A percentile compares a stretch with the other conserved stretches of the same genome.
These are phyloP conservation scores for Saprolegnia parasitica DNA, from an alignment of 352 stramenopile species.

Conservation along the genomic window DNA sequence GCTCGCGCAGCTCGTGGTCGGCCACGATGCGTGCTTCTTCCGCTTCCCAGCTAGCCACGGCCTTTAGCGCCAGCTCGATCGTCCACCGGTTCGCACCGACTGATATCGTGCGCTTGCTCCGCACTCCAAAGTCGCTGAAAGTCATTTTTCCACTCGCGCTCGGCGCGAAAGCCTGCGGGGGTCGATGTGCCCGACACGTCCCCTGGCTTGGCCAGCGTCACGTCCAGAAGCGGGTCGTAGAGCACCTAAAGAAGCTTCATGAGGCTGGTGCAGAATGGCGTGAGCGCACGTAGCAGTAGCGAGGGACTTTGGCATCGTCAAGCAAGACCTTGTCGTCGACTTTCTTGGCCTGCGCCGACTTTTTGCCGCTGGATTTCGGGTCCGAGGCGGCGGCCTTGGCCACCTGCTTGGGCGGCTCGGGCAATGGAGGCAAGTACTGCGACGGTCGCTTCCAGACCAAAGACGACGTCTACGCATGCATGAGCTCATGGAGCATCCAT, in stretches of 20 bases:
- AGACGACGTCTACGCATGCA: background rate
- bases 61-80: no score
- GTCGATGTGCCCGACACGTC: constrained; percentile 1
- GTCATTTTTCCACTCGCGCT: constrained; percentile 25
- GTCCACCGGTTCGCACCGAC: constrained; percentile 1
- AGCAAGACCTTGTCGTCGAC: constrained; percentile 30
- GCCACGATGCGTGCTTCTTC: constrained; percentile 54
- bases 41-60: constrained; percentile 40
- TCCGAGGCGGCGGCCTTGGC: constrained; percentile 20
- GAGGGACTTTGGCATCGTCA: constrained; percentile 42
- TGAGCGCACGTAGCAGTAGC: constrained; percentile 42
- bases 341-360: constrained; percentile 20
- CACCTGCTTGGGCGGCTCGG: constrained; percentile 36
- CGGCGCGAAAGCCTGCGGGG: constrained; percentile 3
- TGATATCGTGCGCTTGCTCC: constrained; percentile 47
- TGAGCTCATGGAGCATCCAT: background rate
- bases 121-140: constrained; percentile 67
- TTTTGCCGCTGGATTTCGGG: constrained; percentile 7
- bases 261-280: constrained; percentile 26
- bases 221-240: constrained; percentile 21
- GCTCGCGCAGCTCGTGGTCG: constrained; percentile 47
- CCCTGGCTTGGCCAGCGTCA: constrained; percentile 10
- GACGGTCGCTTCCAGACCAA: constrained; percentile 61
- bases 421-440: constrained; percentile 52
- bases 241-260: constrained; percentile 5